These are phyloP conservation scores for Blastobotrys persicus DNA, from an alignment of 1,139 yeast genomes.

Conservation along the genomic window DNA sequence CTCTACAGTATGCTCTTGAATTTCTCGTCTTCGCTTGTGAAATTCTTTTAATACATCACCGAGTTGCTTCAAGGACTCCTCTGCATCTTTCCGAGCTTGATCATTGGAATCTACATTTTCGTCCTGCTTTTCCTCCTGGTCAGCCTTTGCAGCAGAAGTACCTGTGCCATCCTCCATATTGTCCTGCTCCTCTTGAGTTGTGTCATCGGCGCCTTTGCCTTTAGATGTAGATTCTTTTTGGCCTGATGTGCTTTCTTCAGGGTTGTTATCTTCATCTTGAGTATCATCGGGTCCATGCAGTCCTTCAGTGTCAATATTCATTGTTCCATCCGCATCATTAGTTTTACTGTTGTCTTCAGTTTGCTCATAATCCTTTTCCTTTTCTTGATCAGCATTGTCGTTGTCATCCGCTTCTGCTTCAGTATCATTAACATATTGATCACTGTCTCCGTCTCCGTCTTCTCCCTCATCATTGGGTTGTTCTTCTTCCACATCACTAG, in stretches of 20 bases:
- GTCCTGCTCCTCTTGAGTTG: constrained; percentile 58
- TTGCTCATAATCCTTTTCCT: constrained; percentile 35
- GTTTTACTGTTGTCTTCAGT: constrained; percentile 19
- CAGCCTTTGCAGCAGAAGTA: constrained; percentile 24
- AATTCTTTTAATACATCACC: constrained; percentile 91
- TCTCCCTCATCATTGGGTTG: constrained; percentile 36
- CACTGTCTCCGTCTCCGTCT: constrained; percentile 59
- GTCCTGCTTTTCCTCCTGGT: constrained; percentile 27
- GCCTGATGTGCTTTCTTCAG: constrained; percentile 47
- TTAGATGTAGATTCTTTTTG: constrained; percentile 69
- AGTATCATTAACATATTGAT: constrained; percentile 45
- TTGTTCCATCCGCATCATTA: constrained; percentile 21
- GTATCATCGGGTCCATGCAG: constrained; percentile 48
- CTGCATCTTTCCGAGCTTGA: constrained; percentile 67
- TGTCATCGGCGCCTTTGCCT: constrained; percentile 76
- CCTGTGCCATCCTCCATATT: constrained; percentile 31
- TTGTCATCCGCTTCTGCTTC: constrained; percentile 67
- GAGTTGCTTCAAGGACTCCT: constrained; percentile 76
- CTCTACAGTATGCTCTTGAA: constrained; percentile 47
- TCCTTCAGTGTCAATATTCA: constrained; percentile 37
- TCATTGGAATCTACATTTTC: constrained; percentile 47
- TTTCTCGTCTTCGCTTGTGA: constrained; percentile 87
- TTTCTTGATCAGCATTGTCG: constrained; percentile 29
- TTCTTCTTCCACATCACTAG: constrained; percentile 31
- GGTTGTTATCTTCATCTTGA: constrained; percentile 42